A percentile compares a stretch with the other conserved stretches of the same genome.
These are phyloP conservation scores for Neurospora sp. DNA, from an alignment of 495 filamentous ascomycete genomes.

Conservation along the genomic window DNA sequence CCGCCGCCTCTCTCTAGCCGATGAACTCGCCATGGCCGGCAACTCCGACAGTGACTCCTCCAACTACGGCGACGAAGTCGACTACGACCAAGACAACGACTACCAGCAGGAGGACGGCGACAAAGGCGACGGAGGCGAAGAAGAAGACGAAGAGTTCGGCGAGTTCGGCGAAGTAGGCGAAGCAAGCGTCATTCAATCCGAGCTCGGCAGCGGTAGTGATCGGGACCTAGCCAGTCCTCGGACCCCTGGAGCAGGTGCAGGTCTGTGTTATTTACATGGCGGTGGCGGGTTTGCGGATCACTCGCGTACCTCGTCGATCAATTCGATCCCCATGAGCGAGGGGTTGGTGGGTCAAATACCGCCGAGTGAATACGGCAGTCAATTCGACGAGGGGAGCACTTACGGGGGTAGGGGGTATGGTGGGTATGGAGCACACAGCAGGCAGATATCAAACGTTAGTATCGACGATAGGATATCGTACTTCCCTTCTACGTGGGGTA, in stretches of 20 bases:
- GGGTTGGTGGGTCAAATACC: background rate
- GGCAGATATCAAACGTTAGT: background rate
- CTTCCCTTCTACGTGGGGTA: background rate
- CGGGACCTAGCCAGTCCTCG: background rate
- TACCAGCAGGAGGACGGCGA: background rate
- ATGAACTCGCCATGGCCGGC: constrained; percentile 11
- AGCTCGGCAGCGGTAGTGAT: background rate
- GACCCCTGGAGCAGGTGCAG: background rate
- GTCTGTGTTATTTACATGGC: background rate
- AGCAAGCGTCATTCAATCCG: background rate
- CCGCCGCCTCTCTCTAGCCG: constrained; percentile 9
- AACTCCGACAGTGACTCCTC: constrained; percentile 4
- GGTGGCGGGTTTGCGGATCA: background rate
- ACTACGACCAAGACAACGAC: background rate
- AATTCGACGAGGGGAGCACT: background rate
- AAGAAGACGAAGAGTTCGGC: background rate
- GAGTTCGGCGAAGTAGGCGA: background rate
- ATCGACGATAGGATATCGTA: background rate
- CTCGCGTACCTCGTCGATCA: background rate
- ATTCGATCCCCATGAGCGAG: background rate
- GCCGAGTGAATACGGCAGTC: background rate
- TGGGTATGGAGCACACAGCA: background rate
- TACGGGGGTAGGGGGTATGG: background rate
- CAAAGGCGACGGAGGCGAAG: constrained; percentile 3
- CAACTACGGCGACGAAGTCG: constrained; percentile 6